These are phyloP conservation scores for Epichloe aotearoae DNA, from an alignment of 2,329 filamentous ascomycete species.

Conservation along the genomic window DNA sequence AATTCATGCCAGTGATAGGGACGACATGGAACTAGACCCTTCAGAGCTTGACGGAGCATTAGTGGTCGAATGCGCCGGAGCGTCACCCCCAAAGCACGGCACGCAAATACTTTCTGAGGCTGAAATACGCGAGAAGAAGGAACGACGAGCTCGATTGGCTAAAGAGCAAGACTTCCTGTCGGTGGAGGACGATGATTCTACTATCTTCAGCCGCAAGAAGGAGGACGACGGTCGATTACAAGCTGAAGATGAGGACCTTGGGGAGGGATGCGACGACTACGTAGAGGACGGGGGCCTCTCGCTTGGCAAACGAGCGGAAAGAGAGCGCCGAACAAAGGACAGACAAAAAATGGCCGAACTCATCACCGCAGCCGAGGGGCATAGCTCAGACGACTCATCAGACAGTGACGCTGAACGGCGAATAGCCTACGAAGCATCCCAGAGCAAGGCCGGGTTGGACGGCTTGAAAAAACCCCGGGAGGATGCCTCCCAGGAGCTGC, in stretches of 20 bases:
- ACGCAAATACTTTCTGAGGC: slow-evolving; percentile 62
- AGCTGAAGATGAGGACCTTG: slow-evolving; percentile 79
- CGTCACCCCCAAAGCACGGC: slow-evolving; percentile 16
- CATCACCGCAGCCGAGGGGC: slow-evolving; percentile 66
- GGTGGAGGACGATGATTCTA: slow-evolving; percentile 44
- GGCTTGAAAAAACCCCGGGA: slow-evolving; percentile 38
- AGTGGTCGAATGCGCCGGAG: slow-evolving; percentile 41
- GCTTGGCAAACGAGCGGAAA: slow-evolving; percentile 66
- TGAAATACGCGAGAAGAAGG: slow-evolving; percentile 85
- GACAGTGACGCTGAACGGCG: slow-evolving; percentile 59
- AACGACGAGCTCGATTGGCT: slow-evolving; percentile 69
- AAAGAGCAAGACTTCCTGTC: slow-evolving; percentile 54
- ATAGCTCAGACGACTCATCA: slow-evolving; percentile 47
- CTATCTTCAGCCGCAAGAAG: slow-evolving; percentile 32
- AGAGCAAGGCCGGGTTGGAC: slow-evolving; percentile 79
- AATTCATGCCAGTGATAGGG: slow-evolving; percentile 30
- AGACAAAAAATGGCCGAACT: slow-evolving; percentile 70
- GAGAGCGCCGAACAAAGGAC: slow-evolving; percentile 51
- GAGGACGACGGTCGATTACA: slow-evolving; percentile 63
- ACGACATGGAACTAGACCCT: slow-evolving; percentile 42
- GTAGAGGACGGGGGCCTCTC: slow-evolving; percentile 76
- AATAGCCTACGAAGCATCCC: slow-evolving; percentile 75
- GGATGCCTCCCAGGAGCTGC: slow-evolving; percentile 22
- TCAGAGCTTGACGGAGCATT: slow-evolving; percentile 50
- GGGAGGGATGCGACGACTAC: slow-evolving; percentile 86